Evolutionary conservation across 306 rosid species (phyloP), one percentile per base, ranked within the genome.

Genomic region (Cicer yamashitae): DNA sequence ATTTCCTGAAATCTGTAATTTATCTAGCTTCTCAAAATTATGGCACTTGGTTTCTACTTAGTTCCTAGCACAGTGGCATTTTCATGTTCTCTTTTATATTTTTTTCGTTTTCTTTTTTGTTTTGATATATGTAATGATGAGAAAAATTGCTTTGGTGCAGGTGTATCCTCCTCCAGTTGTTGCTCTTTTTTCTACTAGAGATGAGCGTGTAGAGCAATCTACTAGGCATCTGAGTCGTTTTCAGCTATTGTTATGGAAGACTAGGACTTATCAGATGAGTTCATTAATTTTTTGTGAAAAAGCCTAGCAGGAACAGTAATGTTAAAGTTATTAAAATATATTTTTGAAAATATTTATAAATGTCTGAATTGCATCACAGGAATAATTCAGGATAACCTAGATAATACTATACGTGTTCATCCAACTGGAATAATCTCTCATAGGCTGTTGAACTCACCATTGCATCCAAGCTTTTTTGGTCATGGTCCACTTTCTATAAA

Each of bases 151-250:
- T 69, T 61, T 81, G 59, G 40, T 75, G 59, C 81, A 93, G 96
- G 98, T 93, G 4, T 87, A 86, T 81, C 87, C 91, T 41, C 71
- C 82, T 37, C 96, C 96, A 45, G 77, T 74, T 20, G 48, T 93
- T 53, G 96, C 84, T 66, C 91, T 93, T 71, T 96, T 93, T 81
- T 93, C 96, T 18, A 91, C 98, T 1, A 96, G 98, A 60, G 96
- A 93, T 17, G 96, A 93, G 71, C 96, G 91, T 77, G 91, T 88
- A 66, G 96, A 93, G 81, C 91, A 89, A 66, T 56, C 84, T 40
- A 91, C 91, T 38, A 70, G 53, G 40, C 70, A 84, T 79, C 71
- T 93, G 52, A 65, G 81, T 65, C 91, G 89, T 74, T 94, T 94
- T 71, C 93, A 91, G 98, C 93, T 93, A 89, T 48, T 60, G 57